A percentile compares a stretch with the other conserved stretches of the same genome.
phyloP scores from a whole-genome alignment of 2,329 filamentous ascomycete species.

The Shiraia bambusicola region DNA sequence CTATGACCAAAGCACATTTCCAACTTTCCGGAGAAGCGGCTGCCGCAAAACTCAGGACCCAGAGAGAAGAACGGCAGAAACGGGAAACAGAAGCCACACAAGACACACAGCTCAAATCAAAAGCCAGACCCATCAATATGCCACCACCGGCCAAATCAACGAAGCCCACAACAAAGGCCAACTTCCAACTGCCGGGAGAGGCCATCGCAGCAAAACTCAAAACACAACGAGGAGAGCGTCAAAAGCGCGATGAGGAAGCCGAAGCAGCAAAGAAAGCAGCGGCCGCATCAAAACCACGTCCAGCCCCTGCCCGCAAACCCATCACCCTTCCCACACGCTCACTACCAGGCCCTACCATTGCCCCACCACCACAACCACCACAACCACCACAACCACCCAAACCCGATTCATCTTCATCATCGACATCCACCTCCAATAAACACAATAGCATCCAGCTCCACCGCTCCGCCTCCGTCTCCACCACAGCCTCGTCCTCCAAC shows the following conservation, averaged over 20 bases:
- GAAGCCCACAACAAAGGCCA: constrained; percentile 54
- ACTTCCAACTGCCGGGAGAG: constrained; percentile 57
- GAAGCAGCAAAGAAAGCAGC: constrained; percentile 44
- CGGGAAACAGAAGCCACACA: constrained; percentile 28
- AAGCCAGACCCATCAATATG: constrained; percentile 44
- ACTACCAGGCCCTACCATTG: constrained; percentile 24
- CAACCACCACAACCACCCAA: constrained; percentile 6
- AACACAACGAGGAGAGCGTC: constrained; percentile 36
- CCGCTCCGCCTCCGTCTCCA: constrained; percentile 23
- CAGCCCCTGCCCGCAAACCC: constrained; percentile 48
- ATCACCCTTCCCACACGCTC: constrained; percentile 50
- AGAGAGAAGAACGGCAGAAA: constrained; percentile 36
- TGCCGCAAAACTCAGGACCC: constrained; percentile 39
- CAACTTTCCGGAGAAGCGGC: constrained; percentile 56
- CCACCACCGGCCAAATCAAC: constrained; percentile 50
- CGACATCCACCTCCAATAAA: constrained; percentile 22
- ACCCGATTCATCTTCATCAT: constrained; percentile 10
- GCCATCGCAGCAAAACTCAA: constrained; percentile 46
- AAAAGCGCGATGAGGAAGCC: constrained; percentile 37
- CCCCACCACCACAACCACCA: constrained; percentile 10
- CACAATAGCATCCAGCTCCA: constrained; percentile 25
- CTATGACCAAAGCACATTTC: constrained; percentile 54
- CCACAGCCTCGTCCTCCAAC: constrained; percentile 19
- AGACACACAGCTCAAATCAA: constrained; percentile 6
- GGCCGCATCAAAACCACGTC: constrained; percentile 28